Percentiles rank a stretch among this genome's conserved stretches.
phyloP scores from a whole-genome alignment of 2,329 filamentous ascomycete genomes.

The Graphilbum sp. region DNA sequence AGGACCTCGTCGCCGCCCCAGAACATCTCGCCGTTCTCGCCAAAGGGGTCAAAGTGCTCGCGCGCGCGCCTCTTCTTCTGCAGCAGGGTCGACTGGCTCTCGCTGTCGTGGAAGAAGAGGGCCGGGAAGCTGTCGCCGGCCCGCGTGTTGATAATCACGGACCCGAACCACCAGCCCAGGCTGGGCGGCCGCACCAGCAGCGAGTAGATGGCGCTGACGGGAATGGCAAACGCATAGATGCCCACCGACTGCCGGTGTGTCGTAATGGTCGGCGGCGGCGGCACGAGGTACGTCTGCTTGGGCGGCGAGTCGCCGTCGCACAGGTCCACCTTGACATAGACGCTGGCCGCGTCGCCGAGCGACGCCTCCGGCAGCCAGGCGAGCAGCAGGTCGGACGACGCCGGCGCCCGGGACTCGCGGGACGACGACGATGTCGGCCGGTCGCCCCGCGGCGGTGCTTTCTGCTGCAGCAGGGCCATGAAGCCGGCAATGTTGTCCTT shows the following conservation, averaged over 20 bases:
- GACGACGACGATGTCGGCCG: constrained; percentile 28
- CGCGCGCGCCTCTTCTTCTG: constrained; percentile 76
- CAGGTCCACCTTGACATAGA: constrained; percentile 92
- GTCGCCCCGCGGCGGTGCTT: constrained; percentile 28
- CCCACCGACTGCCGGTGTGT: constrained; percentile 55
- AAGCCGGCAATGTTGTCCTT: constrained; percentile 95
- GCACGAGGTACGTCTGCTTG: constrained; percentile 77
- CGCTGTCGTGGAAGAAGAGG: constrained; percentile 92
- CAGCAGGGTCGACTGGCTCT: constrained; percentile 88
- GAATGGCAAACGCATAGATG: constrained; percentile 80
- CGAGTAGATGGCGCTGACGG: constrained; percentile 79
- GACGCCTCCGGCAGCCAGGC: constrained; percentile 88
- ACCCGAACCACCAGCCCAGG: constrained; percentile 97
- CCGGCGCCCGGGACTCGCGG: constrained; percentile 18
- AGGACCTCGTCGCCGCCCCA: constrained; percentile 96
- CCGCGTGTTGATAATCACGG: constrained; percentile 79
- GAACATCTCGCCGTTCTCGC: constrained; percentile 71
- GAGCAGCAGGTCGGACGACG: constrained; percentile 61
- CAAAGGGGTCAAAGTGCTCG: constrained; percentile 83
- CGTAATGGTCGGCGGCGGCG: constrained; percentile 75
- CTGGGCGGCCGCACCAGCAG: constrained; percentile 81
- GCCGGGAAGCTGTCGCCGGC: constrained; percentile 89
- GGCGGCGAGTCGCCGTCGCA: constrained; percentile 67
- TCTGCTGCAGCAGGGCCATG: constrained; percentile 85
- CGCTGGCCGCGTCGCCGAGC: constrained; percentile 58